phyloP scores from a whole-genome alignment of 2,329 filamentous ascomycete species.

The Fusarium marasasianum region DNA sequence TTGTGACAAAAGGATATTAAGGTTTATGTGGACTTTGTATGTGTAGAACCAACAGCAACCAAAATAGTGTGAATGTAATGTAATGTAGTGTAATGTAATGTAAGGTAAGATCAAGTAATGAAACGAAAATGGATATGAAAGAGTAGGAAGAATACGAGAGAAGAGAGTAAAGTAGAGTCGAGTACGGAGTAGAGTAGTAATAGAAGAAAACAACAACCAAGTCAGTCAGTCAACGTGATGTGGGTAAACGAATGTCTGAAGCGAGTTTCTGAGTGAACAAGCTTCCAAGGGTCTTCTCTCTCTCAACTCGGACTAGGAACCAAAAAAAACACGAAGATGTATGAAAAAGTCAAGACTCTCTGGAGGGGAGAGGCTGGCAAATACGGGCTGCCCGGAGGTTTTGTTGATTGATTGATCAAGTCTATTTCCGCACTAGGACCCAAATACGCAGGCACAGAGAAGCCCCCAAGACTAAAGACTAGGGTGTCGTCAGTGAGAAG shows the following conservation, averaged over 20 bases:
- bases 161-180: neutral
- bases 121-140: neutral
- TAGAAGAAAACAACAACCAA: slow-evolving; percentile 1
- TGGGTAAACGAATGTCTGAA: slow-evolving; percentile 32
- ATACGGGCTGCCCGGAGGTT: slow-evolving; percentile 26
- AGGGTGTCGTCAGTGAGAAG: slow-evolving; percentile 1
- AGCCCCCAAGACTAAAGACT: neutral
- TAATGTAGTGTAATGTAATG: neutral
- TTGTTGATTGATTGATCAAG: slow-evolving; percentile 25
- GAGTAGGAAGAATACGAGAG: neutral
- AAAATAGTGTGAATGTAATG: neutral
- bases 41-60: neutral
- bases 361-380: slow-evolving; percentile 17
- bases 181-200: neutral
- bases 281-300: slow-evolving; percentile 19
- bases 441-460: slow-evolving; percentile 6
- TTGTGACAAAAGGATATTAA: slow-evolving; percentile 20
- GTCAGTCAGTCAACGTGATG: neutral
- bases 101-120: neutral
- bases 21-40: slow-evolving; percentile 2
- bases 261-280: slow-evolving; percentile 13
- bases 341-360: slow-evolving; percentile 22
- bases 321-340: slow-evolving; percentile 16
- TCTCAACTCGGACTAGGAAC: slow-evolving; percentile 6
- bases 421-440: slow-evolving; percentile 24